Base-by-base conservation (phyloP, 345 rosid species). In the Bruguiera gymnorhiza region DNA sequence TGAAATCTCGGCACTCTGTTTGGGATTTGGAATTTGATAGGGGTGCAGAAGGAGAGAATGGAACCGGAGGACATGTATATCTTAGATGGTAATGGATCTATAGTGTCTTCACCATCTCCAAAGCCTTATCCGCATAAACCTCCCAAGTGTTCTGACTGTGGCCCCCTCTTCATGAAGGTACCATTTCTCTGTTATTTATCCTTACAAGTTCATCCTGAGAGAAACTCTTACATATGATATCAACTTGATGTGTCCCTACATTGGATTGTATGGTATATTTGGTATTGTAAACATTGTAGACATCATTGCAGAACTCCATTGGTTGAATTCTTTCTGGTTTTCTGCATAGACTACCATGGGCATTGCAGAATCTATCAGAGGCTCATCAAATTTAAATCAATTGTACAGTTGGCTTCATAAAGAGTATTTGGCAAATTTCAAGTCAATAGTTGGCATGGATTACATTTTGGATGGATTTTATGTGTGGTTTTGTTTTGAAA, bases 11-110 rank as follows among this genome's bases (percentile, higher is more conserved):
- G 16, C 64, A 63, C 34, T 64, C 32, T 60, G 61, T 34, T 51
- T 62, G 30, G 65, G 70, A 53, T 61, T 66, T 79, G 75, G 60
- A 56, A n/a, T 66, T 58, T 76, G 36, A 3, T 72, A 94, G 97
- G 98, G 61, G 99, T 95, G 67, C 99, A 95, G 84, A 95, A 95
- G 88, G 99, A 95, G 89, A 88, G 97, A 86, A 90, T 92, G 97
- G 87, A 85, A 67, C 87, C 97, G 1, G 97, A 92, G 37, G 97
- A 89, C 80, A 85, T 92, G 93, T 92, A 92, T 79, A 84, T 92
- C 70, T 75, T 92, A 71, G 84, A 91, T 29, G 77, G 87, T n/a
- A 83, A 82, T 73, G 97, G 99, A 60, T 69, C 85, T 56, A 71
- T 81, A 37, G 31, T 92, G 75, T 84, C 86, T 62, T 31, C 87